Percentiles rank a stretch among this genome's conserved stretches.
Conservation (phyloP, 2,329 filamentous ascomycete species). For the Alternaria rosae region DNA sequence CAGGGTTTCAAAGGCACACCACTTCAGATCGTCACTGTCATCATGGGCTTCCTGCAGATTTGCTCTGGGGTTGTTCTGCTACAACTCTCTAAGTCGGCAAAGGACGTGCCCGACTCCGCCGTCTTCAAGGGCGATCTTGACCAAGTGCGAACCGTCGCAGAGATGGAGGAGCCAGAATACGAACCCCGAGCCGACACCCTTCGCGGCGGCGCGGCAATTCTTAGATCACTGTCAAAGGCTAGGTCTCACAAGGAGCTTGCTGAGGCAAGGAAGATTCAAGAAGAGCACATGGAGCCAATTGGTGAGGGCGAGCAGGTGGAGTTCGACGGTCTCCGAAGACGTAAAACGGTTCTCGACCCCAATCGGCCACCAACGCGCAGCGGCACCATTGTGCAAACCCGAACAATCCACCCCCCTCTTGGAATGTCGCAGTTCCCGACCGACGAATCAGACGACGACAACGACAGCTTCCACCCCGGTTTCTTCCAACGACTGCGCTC, state of each 20-base stretch:
- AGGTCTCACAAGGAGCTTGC: conserved; percentile 80
- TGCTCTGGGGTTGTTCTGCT: conserved; percentile 91
- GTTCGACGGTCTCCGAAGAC: conserved; percentile 87
- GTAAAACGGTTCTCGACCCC: conserved; percentile 65
- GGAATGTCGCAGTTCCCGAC: conserved; percentile 87
- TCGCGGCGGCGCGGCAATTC: conserved; percentile 85
- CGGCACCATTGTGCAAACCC: conserved; percentile 54
- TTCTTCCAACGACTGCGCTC: conserved; percentile 53
- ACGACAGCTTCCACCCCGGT: conserved; percentile 55
- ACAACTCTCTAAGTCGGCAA: conserved; percentile 97
- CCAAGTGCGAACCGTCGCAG: conserved; percentile 92
- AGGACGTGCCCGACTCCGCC: conserved; percentile 92
- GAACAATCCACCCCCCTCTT: conserved; percentile 74
- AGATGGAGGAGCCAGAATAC: conserved; percentile 94
- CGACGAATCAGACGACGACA: conserved; percentile 59
- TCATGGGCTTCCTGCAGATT: conserved; percentile 92
- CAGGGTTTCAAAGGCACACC: conserved; percentile 89
- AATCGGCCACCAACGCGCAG: conserved; percentile 43
- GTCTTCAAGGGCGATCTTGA: conserved; percentile 93
- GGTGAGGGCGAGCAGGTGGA: conserved; percentile 82
- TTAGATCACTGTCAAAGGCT: conserved; percentile 79
- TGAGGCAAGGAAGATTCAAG: conserved; percentile 78
- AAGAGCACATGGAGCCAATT: conserved; percentile 82
- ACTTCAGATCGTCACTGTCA: conserved; percentile 82
- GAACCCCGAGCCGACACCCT: conserved; percentile 97